Conservation (phyloP, 2,329 filamentous ascomycete species). For the Aspergillus phoenicis region DNA sequence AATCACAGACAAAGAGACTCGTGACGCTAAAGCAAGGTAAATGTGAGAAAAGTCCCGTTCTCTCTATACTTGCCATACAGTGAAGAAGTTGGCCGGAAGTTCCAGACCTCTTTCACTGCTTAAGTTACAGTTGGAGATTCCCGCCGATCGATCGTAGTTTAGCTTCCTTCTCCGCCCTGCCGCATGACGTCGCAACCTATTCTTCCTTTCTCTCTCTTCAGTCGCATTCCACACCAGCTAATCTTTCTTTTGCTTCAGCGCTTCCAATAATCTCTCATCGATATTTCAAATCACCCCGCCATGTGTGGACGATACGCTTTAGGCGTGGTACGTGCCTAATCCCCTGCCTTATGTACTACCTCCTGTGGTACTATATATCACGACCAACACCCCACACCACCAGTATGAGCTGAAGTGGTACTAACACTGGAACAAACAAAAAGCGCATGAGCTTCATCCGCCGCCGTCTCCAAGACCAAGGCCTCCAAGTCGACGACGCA, state of each 20-base stretch:
- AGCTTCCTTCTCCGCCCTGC: background rate
- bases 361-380: background rate
- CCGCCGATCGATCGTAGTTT: background rate
- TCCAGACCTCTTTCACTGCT: no score
- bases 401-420: no score
- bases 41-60: no score
- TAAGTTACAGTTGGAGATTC: no score
- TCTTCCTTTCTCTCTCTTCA: no score
- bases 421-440: background rate
- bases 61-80: no score
- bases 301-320: slow-evolving; percentile 73
- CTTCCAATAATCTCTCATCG: background rate
- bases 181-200: background rate
- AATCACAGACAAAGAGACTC: no score
- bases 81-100: no score
- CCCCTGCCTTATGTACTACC: background rate
- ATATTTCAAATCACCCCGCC: background rate
- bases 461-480: slow-evolving; percentile 69
- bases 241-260: no score
- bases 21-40: no score
- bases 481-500: slow-evolving; percentile 71
- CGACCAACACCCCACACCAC: background rate
- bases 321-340: slow-evolving; percentile 54
- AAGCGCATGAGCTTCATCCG: slow-evolving; percentile 78
- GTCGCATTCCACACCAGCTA: no score